Evolutionary conservation across 345 rosid species (phyloP), one percentile per base, ranked within the genome.

Genomic region (Brassica nigra): DNA sequence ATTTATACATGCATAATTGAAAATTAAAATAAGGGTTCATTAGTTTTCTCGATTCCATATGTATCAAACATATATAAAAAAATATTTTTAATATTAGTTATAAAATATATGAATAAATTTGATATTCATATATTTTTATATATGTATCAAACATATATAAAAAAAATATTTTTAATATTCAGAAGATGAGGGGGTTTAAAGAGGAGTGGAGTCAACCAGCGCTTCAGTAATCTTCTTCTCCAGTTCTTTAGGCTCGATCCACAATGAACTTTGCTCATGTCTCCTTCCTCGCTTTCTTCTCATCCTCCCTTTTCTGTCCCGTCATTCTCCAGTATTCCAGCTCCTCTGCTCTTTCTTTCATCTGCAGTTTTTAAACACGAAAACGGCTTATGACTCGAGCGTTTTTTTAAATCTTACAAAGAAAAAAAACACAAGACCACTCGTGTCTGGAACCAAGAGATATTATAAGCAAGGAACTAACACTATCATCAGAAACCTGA

Each of bases 301-400:
- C 86, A 66, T 83, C 85, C 70, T 84, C 86, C 69, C 85, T 87
- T 15, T 1, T 7, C 34, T 59, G 57, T 67, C 85, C 92, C 71
- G 78, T 86, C 90, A 84, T 86, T 78, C 83, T 89, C 97, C 97
- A 95, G 44, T 80, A 62, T 78, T 95, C 92, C 57, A 95, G 93
- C 85, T 91, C 91, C 77, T 89, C 94, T 0, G 78, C 78, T 80
- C 94, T 89, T 85, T 95, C 97, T 85, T 90, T 89, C 86, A 90
- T 49, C 97, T 95, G 87, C 81, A 84, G 9, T 34, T 36, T 63
- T 64, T 1, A 29, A 70, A 64, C 36, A 65, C 15, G 0, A 65
- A 70, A 62, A 23, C 15, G 0, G 58, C 62, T 37, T 14, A 52
- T 36, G 6, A 23, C 4, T 58, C 15, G 9, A 2, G 28, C 10